Evolutionary conservation across 2,329 filamentous ascomycete genomes (phyloP), one percentile per base, ranked within the genome.

Genomic region (Knufia fluminis): DNA sequence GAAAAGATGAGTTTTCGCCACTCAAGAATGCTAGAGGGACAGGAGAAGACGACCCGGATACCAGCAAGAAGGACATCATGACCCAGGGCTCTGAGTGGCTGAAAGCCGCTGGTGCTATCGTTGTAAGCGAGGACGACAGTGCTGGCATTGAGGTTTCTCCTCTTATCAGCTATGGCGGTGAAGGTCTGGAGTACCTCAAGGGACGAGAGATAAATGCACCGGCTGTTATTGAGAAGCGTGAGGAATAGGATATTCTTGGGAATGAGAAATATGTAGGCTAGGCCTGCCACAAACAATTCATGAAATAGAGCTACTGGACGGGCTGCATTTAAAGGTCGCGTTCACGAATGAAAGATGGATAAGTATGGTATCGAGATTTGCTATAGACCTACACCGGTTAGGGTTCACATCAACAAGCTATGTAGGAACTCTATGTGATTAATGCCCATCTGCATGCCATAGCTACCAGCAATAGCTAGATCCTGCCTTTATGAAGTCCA

Each of bases 1-100:
- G 92, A 54, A 90, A 96, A 73, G 92, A 98, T 60, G 92, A 98
- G 71, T 98, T 98, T 73, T 96, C 89, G 23, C 92, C 92, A 3
- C 74, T 98, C 58, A 98, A 98, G 82, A 98, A 98, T 64, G 80
- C 80, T 9, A 77, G 75, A 55, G 87, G 89, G 48, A 89, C 86
- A 35, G 87, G 86, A 26, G 86, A 95, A 71, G 92, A 98, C 64
- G 88, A 96, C 66, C 86, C 88, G 9, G 89, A 95, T 59, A 98
- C 92, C 45, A 95, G 89, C 75, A 87, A 83, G 71, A 76, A 74
- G 57, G 88, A 97, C 65, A 94, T 97, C 64, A 84, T 95, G 81
- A 73, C 76, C 40, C 92, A 97, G 71, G 92, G 92, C 39, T 80
- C 82, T 68, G 82, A 86, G 61, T 98, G 92, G 90, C 72, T 86